These are phyloP conservation scores for Phytophthora pluvialis DNA, from an alignment of 352 stramenopile genomes.

Conservation along the genomic window DNA sequence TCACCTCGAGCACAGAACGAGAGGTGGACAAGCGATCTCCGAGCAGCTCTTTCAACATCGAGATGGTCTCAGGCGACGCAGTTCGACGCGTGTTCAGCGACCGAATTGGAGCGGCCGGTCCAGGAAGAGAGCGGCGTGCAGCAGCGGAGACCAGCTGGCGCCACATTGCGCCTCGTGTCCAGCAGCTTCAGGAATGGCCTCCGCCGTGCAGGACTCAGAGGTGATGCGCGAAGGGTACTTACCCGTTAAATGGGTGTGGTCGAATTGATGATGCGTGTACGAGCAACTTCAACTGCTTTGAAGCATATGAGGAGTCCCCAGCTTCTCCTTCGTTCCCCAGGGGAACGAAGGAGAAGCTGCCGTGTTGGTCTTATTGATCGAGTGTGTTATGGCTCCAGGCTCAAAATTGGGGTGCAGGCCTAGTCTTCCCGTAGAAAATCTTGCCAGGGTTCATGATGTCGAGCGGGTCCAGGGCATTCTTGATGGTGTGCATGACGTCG, in stretches of 20 bases:
- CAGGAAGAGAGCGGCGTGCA: slow-evolving; percentile 1
- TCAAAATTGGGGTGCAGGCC: background rate
- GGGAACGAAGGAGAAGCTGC: background rate
- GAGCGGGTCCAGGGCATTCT: slow-evolving; percentile 93
- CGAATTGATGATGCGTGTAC: background rate
- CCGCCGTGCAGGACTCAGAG: no score
- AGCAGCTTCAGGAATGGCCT: slow-evolving; percentile 22
- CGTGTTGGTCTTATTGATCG: background rate
- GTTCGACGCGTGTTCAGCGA: slow-evolving; percentile 41
- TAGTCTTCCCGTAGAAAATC: slow-evolving; percentile 75
- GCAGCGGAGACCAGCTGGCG: slow-evolving; percentile 21
- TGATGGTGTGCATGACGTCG: slow-evolving; percentile 93
- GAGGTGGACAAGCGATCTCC: slow-evolving; percentile 73
- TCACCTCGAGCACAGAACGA: slow-evolving; percentile 63
- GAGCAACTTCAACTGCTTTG: slow-evolving; percentile 14
- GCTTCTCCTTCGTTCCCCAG: no score
- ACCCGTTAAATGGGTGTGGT: no score
- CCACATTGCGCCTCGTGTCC: slow-evolving; percentile 26
- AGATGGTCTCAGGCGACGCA: slow-evolving; percentile 56
- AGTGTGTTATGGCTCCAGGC: background rate
- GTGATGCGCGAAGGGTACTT: no score
- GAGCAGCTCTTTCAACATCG: slow-evolving; percentile 59
- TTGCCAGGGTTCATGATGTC: slow-evolving; percentile 98
- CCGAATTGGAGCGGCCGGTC: background rate
- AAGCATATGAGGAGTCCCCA: no score